Evolutionary conservation across 2,329 filamentous ascomycete genomes (phyloP).

Genomic region (Stachybotrys chlorohalonatus): DNA sequence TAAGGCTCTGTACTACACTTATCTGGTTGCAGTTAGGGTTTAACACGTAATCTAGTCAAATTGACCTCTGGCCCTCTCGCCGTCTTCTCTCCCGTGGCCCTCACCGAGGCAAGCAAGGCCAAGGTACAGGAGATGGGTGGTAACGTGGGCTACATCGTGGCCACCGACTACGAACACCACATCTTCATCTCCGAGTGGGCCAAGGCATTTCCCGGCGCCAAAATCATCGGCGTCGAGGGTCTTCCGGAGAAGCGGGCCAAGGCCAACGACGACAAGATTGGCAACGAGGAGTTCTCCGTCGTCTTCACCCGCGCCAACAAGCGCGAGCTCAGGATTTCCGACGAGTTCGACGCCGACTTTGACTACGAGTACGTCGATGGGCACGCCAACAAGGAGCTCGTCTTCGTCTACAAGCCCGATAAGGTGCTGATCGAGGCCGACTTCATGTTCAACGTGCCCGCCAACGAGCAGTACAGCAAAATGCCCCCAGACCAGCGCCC

Average conservation of each 20-base stretch:
- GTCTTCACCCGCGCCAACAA: conserved; percentile 56
- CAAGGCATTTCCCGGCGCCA: conserved; percentile 65
- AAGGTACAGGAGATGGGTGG: conserved; percentile 58
- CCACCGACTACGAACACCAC: conserved; percentile 88
- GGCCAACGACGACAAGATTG: conserved; percentile 31
- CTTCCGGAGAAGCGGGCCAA: conserved; percentile 72
- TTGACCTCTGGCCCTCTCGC: conserved; percentile 70
- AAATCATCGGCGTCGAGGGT: conserved; percentile 73
- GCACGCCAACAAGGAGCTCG: conserved; percentile 78
- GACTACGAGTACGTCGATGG: conserved; percentile 74
- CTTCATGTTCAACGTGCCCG: conserved; percentile 83
- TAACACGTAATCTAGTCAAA: conserved; percentile 45
- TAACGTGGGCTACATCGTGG: conserved; percentile 73
- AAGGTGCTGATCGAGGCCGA: conserved; percentile 80
- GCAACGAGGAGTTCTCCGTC: conserved; percentile 50
- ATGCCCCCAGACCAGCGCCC: conserved; percentile 34
- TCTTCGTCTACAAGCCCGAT: conserved; percentile 75
- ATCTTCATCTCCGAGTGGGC: conserved; percentile 86
- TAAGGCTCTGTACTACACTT: conserved; percentile 27
- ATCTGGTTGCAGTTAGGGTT: background rate
- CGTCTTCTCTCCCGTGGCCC: conserved; percentile 83
- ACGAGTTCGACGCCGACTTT: conserved; percentile 82
- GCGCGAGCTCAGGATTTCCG: conserved; percentile 45
- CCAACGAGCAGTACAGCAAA: conserved; percentile 78
- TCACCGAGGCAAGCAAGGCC: conserved; percentile 64